Percentiles rank a stretch among this genome's conserved stretches.
phyloP scores from a whole-genome alignment of 73 alveolate species.

The Paramecium sexaurelia region DNA sequence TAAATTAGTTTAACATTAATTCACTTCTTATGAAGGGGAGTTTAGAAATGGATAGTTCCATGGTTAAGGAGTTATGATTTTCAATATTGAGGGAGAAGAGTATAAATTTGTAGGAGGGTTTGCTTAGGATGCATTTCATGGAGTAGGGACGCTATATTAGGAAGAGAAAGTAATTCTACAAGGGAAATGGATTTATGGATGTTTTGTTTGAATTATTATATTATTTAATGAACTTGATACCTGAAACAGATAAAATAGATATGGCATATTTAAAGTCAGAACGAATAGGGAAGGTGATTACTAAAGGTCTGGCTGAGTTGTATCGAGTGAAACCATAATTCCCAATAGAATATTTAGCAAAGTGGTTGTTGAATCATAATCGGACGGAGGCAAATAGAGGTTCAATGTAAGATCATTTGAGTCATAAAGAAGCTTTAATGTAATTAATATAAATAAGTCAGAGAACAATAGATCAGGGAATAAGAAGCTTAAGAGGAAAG shows the following conservation, averaged over 20 bases:
- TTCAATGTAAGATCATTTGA: constrained; percentile 63
- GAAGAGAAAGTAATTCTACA: neutral
- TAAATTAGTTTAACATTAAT: constrained; percentile 17
- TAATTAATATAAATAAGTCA: constrained; percentile 59
- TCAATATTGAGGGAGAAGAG: neutral
- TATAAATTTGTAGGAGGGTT: neutral
- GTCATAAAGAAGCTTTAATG: constrained; percentile 70
- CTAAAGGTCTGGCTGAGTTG: constrained; percentile 86
- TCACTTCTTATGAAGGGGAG: constrained; percentile 22
- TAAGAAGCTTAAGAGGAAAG: constrained; percentile 60
- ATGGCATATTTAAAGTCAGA: constrained; percentile 76
- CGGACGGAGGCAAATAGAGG: constrained; percentile 59
- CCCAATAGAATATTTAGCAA: constrained; percentile 91
- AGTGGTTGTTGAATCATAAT: constrained; percentile 89
- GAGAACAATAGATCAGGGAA: constrained; percentile 53
- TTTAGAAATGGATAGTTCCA: constrained; percentile 20
- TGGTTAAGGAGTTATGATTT: constrained; percentile 9
- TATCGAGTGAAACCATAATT: constrained; percentile 86
- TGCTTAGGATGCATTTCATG: constrained; percentile 24
- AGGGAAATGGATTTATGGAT: constrained; percentile 23
- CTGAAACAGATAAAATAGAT: constrained; percentile 59
- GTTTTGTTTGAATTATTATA: neutral
- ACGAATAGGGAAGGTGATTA: constrained; percentile 75
- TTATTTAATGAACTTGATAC: constrained; percentile 42
- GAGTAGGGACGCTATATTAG: neutral